phyloP scores from a whole-genome alignment of 768 basidiomycete genomes.

The Leucosporidium scottii region DNA sequence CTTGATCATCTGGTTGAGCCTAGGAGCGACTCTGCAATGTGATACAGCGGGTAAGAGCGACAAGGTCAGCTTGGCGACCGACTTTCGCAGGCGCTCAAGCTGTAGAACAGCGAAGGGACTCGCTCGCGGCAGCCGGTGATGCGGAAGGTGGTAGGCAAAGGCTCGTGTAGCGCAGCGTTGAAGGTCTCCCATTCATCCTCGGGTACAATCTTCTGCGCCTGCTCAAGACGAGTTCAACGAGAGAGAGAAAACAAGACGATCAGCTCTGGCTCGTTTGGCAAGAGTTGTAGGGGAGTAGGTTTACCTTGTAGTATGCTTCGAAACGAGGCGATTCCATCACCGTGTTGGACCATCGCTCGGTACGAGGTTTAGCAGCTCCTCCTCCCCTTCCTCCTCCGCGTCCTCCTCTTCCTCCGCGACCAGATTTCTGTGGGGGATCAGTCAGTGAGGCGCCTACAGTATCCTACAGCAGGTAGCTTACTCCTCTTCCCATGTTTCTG shows the following conservation, averaged over 20 bases:
- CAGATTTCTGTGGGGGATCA: not conserved
- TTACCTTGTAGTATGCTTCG: conserved; percentile 47
- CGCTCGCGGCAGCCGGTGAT: conserved; percentile 83
- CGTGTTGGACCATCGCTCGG: not conserved
- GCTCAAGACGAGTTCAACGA: not conserved
- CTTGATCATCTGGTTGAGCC: conserved; percentile 71
- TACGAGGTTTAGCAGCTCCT: not conserved
- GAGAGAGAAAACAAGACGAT: not conserved
- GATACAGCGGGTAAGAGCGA: conserved; percentile 35
- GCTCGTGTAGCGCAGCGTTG: conserved; percentile 56
- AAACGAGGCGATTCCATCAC: conserved; percentile 41
- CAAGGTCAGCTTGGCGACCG: conserved; percentile 15
- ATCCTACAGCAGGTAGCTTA: no score
- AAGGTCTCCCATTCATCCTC: conserved; percentile 71
- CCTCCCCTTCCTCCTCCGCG: not conserved
- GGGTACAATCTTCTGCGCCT: conserved; percentile 63
- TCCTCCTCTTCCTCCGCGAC: not conserved
- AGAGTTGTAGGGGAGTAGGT: conserved; percentile 4
- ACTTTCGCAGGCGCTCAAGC: conserved; percentile 12
- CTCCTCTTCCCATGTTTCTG: no score
- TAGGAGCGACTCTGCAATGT: conserved; percentile 53
- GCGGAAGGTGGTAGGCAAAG: conserved; percentile 88
- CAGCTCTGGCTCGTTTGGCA: not conserved
- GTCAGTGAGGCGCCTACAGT: no score
- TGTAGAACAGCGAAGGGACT: conserved; percentile 27